phyloP scores from a whole-genome alignment of 2,329 filamentous ascomycete species.

The Exophiala aquamarina region DNA sequence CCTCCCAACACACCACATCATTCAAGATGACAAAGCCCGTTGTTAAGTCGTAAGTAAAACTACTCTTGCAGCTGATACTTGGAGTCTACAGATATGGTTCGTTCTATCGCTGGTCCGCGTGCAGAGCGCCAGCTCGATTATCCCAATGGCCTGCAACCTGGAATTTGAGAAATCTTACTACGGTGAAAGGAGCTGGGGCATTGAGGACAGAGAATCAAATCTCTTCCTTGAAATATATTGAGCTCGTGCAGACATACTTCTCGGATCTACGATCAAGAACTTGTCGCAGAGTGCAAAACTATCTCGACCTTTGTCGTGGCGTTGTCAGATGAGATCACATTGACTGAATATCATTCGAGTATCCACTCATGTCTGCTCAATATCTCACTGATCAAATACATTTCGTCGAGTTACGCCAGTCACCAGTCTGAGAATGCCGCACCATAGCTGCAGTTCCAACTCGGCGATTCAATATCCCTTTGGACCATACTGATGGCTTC shows the following conservation, averaged over 20 bases:
- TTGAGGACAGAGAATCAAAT: conserved; percentile 70
- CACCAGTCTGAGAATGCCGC: conserved; percentile 86
- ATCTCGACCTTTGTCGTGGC: conserved; percentile 61
- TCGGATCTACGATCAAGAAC: conserved; percentile 11
- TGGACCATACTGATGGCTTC: conserved; percentile 72
- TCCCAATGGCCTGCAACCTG: conserved; percentile 58
- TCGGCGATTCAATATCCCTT: conserved; percentile 73
- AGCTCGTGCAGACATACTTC: conserved; percentile 47
- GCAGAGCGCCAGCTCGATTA: conserved; percentile 73
- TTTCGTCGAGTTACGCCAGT: conserved; percentile 71
- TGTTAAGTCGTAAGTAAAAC: conserved; percentile 62
- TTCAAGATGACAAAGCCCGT: conserved; percentile 52
- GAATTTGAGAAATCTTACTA: conserved; percentile 34
- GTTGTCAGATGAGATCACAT: conserved; percentile 72
- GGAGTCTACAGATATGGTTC: conserved; percentile 71
- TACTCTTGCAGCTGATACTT: conserved; percentile 41
- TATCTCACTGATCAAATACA: conserved; percentile 75
- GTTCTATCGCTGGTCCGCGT: conserved; percentile 76
- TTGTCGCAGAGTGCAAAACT: conserved; percentile 32
- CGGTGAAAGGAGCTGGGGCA: conserved; percentile 54
- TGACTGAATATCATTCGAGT: conserved; percentile 26
- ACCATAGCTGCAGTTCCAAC: conserved; percentile 87
- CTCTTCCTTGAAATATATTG: conserved; percentile 79
- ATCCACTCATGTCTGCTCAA: conserved; percentile 8
- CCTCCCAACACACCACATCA: conserved; percentile 42